Evolutionary conservation across 1,139 yeast genomes (phyloP).

Genomic region (Yamadazyma aaseri): DNA sequence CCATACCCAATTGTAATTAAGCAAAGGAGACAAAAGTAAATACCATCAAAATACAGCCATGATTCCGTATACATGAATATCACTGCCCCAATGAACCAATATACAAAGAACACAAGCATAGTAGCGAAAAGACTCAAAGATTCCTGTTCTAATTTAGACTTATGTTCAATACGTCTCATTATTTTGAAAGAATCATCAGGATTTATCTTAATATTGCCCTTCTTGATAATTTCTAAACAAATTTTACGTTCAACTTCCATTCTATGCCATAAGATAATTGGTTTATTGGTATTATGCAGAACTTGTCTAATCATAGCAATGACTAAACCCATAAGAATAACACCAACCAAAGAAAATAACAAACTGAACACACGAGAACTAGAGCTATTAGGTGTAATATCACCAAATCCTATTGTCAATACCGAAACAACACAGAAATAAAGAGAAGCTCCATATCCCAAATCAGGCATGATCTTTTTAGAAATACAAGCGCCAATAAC

Average conservation of each 20-base stretch:
- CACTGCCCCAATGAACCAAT: conserved; percentile 73
- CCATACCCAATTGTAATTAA: conserved; percentile 86
- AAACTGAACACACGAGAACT: conserved; percentile 59
- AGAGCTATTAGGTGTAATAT: conserved; percentile 52
- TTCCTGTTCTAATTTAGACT: conserved; percentile 30
- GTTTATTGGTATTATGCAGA: conserved; percentile 56
- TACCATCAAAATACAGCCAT: conserved; percentile 68
- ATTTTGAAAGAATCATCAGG: conserved; percentile 48
- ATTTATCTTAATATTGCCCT: conserved; percentile 20
- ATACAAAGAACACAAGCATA: conserved; percentile 47
- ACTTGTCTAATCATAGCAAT: conserved; percentile 68
- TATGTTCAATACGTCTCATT: conserved; percentile 50
- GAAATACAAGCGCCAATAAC: conserved; percentile 62
- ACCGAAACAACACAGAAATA: conserved; percentile 72
- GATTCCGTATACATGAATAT: conserved; percentile 56
- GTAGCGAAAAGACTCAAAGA: conserved; percentile 39
- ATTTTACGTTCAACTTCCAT: conserved; percentile 40
- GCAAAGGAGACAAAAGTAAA: conserved; percentile 74
- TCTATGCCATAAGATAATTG: conserved; percentile 63
- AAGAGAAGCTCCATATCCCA: conserved; percentile 60
- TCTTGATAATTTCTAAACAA: conserved; percentile 17
- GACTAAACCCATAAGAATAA: conserved; percentile 68
- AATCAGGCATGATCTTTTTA: conserved; percentile 24
- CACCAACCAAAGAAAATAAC: conserved; percentile 66
- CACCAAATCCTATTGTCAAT: conserved; percentile 80